Conservation (phyloP, 257 asterid species). For the Asclepias syriaca region DNA sequence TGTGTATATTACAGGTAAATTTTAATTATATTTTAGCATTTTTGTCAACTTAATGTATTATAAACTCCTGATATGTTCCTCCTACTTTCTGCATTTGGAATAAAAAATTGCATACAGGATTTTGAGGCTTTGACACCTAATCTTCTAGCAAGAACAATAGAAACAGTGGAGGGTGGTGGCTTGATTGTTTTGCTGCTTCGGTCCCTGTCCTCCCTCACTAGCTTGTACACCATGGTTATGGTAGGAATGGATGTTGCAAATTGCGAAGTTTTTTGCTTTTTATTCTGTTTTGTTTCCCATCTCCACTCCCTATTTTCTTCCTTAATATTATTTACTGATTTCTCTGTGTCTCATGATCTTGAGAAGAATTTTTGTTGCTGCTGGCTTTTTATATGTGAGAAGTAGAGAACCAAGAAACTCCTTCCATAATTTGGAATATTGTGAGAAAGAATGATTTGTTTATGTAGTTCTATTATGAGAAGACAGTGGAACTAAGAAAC, state of each 20-base stretch:
- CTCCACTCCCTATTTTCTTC: background rate
- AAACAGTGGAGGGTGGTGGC: slow-evolving; percentile 99
- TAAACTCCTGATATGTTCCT: background rate
- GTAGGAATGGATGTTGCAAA: slow-evolving; percentile 27
- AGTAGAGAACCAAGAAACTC: background rate
- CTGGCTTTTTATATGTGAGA: background rate
- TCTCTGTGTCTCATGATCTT: background rate
- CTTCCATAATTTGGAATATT: background rate
- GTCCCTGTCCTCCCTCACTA: slow-evolving; percentile 77
- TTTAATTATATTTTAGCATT: slow-evolving; percentile 1
- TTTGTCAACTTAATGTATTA: slow-evolving; percentile 1
- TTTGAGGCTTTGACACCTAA: slow-evolving; percentile 98
- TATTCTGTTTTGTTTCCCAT: background rate
- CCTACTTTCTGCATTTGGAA: background rate
- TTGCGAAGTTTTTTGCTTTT: background rate
- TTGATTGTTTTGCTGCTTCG: slow-evolving; percentile 80
- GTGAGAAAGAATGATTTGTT: background rate
- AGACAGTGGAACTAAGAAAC: background rate
- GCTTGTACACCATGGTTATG: slow-evolving; percentile 94
- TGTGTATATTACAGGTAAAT: slow-evolving; percentile 91
- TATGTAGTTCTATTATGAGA: background rate
- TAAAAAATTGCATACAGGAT: slow-evolving; percentile 40
- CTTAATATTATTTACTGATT: background rate
- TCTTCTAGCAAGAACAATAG: slow-evolving; percentile 96
- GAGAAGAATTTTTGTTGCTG: background rate